These are phyloP conservation scores for Panicum virgatum DNA, from an alignment of 202 grass and related monocot genomes.

Conservation along the genomic window DNA sequence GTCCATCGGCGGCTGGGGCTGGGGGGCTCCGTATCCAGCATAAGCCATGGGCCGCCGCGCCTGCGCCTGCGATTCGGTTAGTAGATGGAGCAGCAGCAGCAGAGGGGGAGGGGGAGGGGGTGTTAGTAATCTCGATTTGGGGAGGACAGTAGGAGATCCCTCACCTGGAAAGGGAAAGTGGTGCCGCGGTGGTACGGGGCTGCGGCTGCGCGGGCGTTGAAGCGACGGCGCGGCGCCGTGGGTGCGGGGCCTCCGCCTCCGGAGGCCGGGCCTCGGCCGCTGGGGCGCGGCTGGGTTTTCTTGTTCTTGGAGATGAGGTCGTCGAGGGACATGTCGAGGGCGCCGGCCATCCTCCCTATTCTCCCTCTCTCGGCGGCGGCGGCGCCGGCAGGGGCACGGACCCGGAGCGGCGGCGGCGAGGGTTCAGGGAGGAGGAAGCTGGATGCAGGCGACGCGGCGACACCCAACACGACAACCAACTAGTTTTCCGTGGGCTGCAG, in stretches of 20 bases:
- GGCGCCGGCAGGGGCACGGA: too few species aligned
- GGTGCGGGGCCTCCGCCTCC: not conserved
- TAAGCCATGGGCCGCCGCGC: not conserved
- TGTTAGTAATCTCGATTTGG: not conserved
- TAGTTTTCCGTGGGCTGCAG: not conserved
- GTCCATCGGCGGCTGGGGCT: conserved; percentile 24
- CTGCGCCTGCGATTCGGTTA: not conserved
- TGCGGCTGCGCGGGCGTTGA: not conserved
- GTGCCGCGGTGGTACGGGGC: not conserved
- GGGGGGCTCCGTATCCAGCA: not conserved
- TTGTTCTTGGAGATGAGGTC: conserved; percentile 86
- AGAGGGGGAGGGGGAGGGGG: too few species aligned
- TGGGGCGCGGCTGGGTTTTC: conserved; percentile 33
- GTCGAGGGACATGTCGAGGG: conserved; percentile 78
- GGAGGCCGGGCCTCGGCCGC: not conserved
- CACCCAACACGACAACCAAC: too few species aligned
- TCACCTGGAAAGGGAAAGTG: not conserved
- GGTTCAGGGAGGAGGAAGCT: not conserved
- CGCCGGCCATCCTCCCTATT: conserved; percentile 37
- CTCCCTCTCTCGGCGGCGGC: not conserved
- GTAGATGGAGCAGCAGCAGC: not conserved
- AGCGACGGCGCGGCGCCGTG: not conserved
- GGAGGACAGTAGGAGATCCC: not conserved
- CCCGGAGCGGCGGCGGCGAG: not conserved
- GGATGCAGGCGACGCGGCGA: not conserved